Evolutionary conservation across 257 asterid genomes (phyloP).

Genomic region (Gardenia jasminoides): DNA sequence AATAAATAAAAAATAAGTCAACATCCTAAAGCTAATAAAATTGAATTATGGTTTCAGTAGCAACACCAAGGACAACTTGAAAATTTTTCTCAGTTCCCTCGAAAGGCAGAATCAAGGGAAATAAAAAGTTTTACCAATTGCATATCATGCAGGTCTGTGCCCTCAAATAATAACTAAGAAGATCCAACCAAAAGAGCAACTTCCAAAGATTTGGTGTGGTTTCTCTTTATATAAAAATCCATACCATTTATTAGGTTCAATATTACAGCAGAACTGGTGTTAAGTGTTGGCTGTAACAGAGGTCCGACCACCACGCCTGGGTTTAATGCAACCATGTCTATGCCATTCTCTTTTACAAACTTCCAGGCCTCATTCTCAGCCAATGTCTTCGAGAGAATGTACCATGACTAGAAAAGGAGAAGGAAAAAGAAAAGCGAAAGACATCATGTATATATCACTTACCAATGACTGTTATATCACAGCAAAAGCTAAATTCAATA

Average conservation of each 20-base stretch:
- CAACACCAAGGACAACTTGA: background rate
- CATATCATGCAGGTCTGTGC: background rate
- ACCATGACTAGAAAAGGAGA: conserved; percentile 52
- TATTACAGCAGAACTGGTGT: conserved; percentile 62
- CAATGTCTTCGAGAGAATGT: conserved; percentile 69
- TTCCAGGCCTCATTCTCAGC: conserved; percentile 90
- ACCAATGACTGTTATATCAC: background rate
- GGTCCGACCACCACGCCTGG: conserved; percentile 85
- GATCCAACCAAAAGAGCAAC: background rate
- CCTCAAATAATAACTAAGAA: background rate
- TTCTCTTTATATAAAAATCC: background rate
- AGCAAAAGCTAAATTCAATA: background rate
- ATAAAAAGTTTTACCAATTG: background rate
- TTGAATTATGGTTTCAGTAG: background rate
- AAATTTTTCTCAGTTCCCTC: background rate
- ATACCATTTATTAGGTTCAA: conserved; percentile 64
- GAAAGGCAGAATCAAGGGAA: background rate
- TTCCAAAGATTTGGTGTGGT: background rate
- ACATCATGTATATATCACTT: too few relatives aligned
- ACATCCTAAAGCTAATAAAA: too few relatives aligned
- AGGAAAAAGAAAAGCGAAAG: background rate
- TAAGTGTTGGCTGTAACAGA: conserved; percentile 72
- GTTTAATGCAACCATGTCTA: conserved; percentile 65
- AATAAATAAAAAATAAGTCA: too few relatives aligned
- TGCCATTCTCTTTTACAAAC: conserved; percentile 66